phyloP scores from a whole-genome alignment of 208 protist species.

The Leishmania martiniquensis region DNA sequence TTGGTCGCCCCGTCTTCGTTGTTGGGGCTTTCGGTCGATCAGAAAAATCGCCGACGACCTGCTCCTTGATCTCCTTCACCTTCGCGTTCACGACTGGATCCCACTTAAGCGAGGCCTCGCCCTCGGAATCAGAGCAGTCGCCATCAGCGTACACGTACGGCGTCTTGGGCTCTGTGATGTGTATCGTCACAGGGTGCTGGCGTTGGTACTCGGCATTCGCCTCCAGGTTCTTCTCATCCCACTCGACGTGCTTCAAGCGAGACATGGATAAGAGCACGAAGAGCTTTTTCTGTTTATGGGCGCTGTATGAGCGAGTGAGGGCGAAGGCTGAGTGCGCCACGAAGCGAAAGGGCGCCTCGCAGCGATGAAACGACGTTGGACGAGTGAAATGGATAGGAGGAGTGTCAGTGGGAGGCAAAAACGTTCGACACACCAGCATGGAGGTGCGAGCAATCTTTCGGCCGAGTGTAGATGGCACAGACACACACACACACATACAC shows the following conservation, averaged over 20 bases:
- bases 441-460: too few relatives aligned
- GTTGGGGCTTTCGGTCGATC: slow-evolving; percentile 51
- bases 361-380: background rate
- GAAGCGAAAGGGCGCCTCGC: background rate
- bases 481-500: background rate
- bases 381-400: background rate
- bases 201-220: slow-evolving; percentile 86
- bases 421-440: too few relatives aligned
- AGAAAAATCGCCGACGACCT: slow-evolving; percentile 32
- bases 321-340: background rate
- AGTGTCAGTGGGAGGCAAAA: background rate
- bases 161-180: slow-evolving; percentile 90
- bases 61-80: slow-evolving; percentile 64
- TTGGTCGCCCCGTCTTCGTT: slow-evolving; percentile 57
- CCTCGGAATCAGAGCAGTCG: slow-evolving; percentile 35
- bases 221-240: slow-evolving; percentile 85
- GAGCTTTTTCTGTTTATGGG: background rate
- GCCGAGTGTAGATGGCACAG: too few relatives aligned
- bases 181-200: slow-evolving; percentile 83
- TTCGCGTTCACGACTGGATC: slow-evolving; percentile 74
- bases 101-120: slow-evolving; percentile 46
- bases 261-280: slow-evolving; percentile 20
- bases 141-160: slow-evolving; percentile 63
- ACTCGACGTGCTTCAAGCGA: slow-evolving; percentile 50
- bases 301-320: background rate